phyloP scores from a whole-genome alignment of 192 early-diverging fungal species.

The Dissophora globulifera region DNA sequence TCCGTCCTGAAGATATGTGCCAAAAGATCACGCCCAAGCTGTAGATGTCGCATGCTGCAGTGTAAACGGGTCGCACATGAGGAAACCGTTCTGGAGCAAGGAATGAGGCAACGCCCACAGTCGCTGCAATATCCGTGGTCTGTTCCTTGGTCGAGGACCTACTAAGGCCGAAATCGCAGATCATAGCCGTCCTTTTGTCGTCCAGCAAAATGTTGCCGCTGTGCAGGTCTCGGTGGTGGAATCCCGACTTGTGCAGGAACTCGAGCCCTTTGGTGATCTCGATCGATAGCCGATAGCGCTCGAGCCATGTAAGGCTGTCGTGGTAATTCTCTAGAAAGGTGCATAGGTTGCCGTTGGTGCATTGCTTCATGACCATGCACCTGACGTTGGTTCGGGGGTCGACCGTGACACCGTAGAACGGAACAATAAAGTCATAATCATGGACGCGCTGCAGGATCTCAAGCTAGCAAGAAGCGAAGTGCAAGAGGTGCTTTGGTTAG shows the following conservation, averaged over 20 bases:
- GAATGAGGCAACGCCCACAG: conserved; percentile 45
- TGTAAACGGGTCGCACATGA: conserved; percentile 31
- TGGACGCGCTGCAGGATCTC: conserved; percentile 48
- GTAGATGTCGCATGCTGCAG: conserved; percentile 50
- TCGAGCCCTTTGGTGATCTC: conserved; percentile 54
- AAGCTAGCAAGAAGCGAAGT: conserved; percentile 18
- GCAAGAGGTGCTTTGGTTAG: too few relatives aligned
- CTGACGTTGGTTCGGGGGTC: conserved; percentile 39
- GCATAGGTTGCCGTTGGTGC: conserved; percentile 46
- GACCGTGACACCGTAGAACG: conserved; percentile 39
- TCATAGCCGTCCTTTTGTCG: conserved; percentile 50
- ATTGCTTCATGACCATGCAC: conserved; percentile 52
- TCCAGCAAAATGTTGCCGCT: conserved; percentile 59
- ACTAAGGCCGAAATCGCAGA: conserved; percentile 52
- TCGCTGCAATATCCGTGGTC: conserved; percentile 26
- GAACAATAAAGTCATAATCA: conserved; percentile 49
- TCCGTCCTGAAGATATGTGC: conserved; percentile 51
- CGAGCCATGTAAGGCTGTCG: conserved; percentile 33
- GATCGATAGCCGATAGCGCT: conserved; percentile 42
- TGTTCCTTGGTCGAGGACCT: conserved; percentile 23
- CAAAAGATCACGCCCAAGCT: conserved; percentile 57
- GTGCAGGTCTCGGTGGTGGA: conserved; percentile 57
- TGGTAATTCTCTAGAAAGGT: conserved; percentile 45
- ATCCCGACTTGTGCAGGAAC: conserved; percentile 54
- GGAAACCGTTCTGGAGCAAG: conserved; percentile 48